Percentiles rank a stretch among this genome's conserved stretches.
These are phyloP conservation scores for Nitzschia sp. DNA, from an alignment of 108 stramenopile genomes.

Conservation along the genomic window DNA sequence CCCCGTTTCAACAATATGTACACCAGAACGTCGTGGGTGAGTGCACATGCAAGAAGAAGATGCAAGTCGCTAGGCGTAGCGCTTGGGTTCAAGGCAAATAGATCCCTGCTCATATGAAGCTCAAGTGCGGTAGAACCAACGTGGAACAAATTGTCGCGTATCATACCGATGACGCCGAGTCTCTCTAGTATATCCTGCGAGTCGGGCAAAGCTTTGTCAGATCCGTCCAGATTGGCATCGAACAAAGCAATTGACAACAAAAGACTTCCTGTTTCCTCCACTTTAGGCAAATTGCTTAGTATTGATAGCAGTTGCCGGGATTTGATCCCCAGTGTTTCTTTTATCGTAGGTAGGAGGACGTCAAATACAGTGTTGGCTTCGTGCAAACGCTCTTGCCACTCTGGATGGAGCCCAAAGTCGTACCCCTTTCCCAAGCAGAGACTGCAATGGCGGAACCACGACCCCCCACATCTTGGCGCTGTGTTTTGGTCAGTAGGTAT, in stretches of 20 bases:
- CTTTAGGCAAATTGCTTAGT: too few relatives aligned
- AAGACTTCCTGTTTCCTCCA: too few relatives aligned
- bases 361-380: background rate
- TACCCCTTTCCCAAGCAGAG: background rate
- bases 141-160: conserved; percentile 47
- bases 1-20: conserved; percentile 55
- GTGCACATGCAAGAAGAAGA: conserved; percentile 17
- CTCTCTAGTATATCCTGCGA: background rate
- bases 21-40: conserved; percentile 47
- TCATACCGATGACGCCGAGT: conserved; percentile 5
- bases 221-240: conserved; percentile 6
- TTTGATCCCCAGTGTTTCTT: background rate
- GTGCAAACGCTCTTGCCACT: background rate
- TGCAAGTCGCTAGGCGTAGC: conserved; percentile 47
- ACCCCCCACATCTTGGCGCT: background rate
- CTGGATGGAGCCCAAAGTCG: background rate
- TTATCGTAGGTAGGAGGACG: too few relatives aligned
- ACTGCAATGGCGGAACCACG: background rate
- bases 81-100: conserved; percentile 35
- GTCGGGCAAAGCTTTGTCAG: background rate
- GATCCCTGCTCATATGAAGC: conserved; percentile 34
- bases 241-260: conserved; percentile 3
- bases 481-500: background rate
- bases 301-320: background rate
- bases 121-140: conserved; percentile 41